Conservation (phyloP, 495 filamentous ascomycete genomes). For the Aspergillus avenaceus region DNA sequence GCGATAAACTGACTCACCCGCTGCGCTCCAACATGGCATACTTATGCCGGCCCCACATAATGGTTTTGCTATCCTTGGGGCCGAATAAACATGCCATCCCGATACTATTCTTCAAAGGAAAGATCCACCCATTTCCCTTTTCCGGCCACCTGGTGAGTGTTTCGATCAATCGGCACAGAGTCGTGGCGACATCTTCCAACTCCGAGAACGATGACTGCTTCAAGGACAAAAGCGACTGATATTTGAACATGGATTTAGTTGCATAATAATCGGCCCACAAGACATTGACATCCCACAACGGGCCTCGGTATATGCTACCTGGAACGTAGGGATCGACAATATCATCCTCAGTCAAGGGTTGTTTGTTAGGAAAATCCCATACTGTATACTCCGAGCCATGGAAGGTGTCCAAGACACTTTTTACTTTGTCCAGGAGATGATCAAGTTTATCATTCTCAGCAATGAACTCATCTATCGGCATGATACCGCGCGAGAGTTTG, state of each 20-base stretch:
- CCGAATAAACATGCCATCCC: conserved; percentile 75
- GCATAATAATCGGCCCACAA: conserved; percentile 74
- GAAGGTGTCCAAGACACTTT: conserved; percentile 54
- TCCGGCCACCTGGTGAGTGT: conserved; percentile 68
- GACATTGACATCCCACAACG: conserved; percentile 69
- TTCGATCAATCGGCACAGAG: conserved; percentile 73
- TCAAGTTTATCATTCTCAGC: conserved; percentile 55
- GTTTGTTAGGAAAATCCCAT: conserved; percentile 49
- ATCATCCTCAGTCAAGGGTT: conserved; percentile 52
- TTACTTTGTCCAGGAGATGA: conserved; percentile 51
- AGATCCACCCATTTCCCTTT: conserved; percentile 61
- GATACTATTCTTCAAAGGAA: conserved; percentile 72
- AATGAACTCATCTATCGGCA: conserved; percentile 62
- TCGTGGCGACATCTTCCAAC: conserved; percentile 57
- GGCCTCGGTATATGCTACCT: conserved; percentile 60
- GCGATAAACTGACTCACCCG: conserved; percentile 60
- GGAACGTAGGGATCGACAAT: conserved; percentile 70
- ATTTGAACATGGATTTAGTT: conserved; percentile 74
- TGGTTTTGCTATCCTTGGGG: conserved; percentile 64
- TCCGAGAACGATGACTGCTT: conserved; percentile 48
- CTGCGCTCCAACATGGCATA: conserved; percentile 72
- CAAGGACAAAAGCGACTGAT: conserved; percentile 57
- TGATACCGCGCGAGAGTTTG: conserved; percentile 54
- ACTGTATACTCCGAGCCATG: conserved; percentile 55
- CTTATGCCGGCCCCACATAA: conserved; percentile 81